phyloP scores from a whole-genome alignment of 169 alveolate genomes.

The Perkinsus chesapeaki region DNA sequence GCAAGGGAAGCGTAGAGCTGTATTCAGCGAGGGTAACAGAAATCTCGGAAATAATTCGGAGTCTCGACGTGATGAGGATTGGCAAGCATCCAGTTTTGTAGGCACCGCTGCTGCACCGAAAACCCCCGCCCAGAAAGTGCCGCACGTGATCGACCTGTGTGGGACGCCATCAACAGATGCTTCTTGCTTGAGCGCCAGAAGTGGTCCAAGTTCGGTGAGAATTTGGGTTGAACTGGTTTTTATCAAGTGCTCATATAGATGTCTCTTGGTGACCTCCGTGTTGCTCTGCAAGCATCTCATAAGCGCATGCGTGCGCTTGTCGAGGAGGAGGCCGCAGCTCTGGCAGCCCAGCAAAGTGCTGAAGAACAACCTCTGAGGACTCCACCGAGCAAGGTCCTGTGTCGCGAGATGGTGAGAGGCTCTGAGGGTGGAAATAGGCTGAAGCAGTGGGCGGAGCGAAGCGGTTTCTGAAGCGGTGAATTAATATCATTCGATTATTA shows the following conservation, averaged over 20 bases:
- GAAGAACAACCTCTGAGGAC: background rate
- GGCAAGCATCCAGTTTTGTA: no score
- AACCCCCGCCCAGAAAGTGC: no score
- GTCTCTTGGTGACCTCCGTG: background rate
- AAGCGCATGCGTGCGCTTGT: background rate
- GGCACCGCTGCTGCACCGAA: background rate
- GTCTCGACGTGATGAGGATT: no score
- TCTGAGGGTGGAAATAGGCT: background rate
- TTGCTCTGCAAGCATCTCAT: background rate
- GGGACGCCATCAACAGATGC: background rate
- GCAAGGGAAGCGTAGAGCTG: no score
- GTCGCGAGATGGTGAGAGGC: background rate
- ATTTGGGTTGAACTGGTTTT: background rate
- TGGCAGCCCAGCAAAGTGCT: background rate
- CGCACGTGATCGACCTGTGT: background rate
- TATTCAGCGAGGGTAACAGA: no score
- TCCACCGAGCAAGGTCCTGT: background rate
- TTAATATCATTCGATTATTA: no score
- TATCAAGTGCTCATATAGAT: background rate
- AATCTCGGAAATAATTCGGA: no score
- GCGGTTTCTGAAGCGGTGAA: background rate
- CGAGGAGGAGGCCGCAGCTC: background rate
- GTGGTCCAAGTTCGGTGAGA: background rate
- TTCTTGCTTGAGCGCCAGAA: background rate
- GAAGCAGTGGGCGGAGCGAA: conserved; percentile 2